Percentiles rank a stretch among this genome's conserved stretches.
phyloP scores from a whole-genome alignment of 768 basidiomycete species.

The Auriculariales sp. region DNA sequence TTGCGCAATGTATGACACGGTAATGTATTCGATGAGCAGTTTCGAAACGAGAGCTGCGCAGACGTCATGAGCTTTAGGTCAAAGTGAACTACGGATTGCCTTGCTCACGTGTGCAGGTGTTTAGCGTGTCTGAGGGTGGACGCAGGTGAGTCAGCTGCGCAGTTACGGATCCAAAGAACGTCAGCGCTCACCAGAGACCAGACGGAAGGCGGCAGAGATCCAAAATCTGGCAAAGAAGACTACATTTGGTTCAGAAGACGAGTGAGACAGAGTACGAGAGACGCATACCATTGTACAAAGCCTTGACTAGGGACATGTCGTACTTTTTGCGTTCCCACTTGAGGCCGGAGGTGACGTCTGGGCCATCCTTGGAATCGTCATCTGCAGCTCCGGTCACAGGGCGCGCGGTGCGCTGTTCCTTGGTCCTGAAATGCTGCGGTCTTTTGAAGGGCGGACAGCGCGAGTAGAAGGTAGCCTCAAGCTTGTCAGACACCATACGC shows the following conservation, averaged over 20 bases:
- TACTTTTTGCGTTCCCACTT: neutral
- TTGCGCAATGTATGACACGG: slow-evolving; percentile 29
- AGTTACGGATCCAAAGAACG: no score
- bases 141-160: neutral
- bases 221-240: neutral
- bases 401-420: neutral
- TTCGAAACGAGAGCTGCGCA: slow-evolving; percentile 44
- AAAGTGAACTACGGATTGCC: neutral
- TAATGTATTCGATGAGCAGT: slow-evolving; percentile 43
- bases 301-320: neutral
- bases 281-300: neutral
- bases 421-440: slow-evolving; percentile 12
- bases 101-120: neutral
- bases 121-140: neutral
- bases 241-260: neutral
- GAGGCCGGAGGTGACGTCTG: neutral
- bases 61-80: slow-evolving; percentile 31
- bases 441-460: slow-evolving; percentile 36
- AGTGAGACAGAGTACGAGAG: neutral
- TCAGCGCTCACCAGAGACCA: no score
- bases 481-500: slow-evolving; percentile 21
- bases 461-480: slow-evolving; percentile 33
- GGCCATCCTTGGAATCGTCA: neutral
- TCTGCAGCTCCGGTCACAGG: neutral
- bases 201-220: neutral